Base-by-base conservation (phyloP, 768 basidiomycete genomes). In the Cubamyces sp. region DNA sequence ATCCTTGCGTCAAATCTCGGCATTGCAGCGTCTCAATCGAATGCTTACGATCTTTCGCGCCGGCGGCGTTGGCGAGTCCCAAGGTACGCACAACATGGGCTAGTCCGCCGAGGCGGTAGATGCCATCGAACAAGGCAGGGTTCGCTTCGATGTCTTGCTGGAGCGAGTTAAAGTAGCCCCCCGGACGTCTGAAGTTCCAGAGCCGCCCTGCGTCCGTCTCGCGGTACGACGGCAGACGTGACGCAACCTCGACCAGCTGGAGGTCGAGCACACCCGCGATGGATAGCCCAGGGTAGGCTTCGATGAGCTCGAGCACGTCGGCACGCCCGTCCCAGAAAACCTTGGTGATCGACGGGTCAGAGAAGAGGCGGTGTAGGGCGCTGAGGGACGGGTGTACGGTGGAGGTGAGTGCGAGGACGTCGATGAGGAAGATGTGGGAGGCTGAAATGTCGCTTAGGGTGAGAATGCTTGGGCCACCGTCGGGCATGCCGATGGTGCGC, bases 241-340 rank as follows among this genome's bases (percentile, higher is more conserved):
- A 19, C 5, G 46, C 56, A 54, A 78, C 71, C 60, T 79, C 79
- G 7, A 72, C 77, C 19, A 80, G 68, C 61, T 79, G 78, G 26
- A 80, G 71, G 64, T 80, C 79, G 19, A 80, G 64, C 26, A 79
- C 73, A 16, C 69, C 68, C 9, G 62, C 57, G 26, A 80, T 57
- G 0, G 46, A 15, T 21, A 77, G 59, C 3, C 69, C 69, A 14
- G 19, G 46, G 23, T 75, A 74, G 1, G 60, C 41, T 23, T 68
- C 54, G 3, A 16, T 55, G 5, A 80, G 68, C 62, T 78, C 78
- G 40, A 74, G 65, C 60, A 70, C 75, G 64, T 80, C 78, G 58
- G 72, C 72, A 7, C 78, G 74, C 14, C 78, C 78, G 64, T 80
- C 79, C 72, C 75, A 80, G 68, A 76, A 71, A 57, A 80, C 62